These are phyloP conservation scores for Betula pendula DNA, from an alignment of 306 rosid species.

Conservation along the genomic window DNA sequence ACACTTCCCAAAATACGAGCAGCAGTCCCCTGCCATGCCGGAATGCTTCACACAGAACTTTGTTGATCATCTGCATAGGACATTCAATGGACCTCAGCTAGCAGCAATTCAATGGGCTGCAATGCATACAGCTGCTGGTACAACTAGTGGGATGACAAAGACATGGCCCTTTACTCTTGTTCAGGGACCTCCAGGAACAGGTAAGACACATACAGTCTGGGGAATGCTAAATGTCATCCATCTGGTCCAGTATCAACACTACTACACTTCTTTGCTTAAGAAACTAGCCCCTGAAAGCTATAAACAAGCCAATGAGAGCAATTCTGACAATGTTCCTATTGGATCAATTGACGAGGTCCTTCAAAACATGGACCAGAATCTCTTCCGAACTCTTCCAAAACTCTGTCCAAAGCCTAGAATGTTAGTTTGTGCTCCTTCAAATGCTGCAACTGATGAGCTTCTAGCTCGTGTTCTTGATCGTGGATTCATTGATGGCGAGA, in stretches of 20 bases:
- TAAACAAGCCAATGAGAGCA: constrained; percentile 83
- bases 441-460: constrained; percentile 99
- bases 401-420: constrained; percentile 97
- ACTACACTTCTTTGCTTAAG: constrained; percentile 93
- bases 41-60: constrained; percentile 93
- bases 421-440: constrained; percentile 98
- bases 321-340: constrained; percentile 55
- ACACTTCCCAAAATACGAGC: constrained; percentile 95
- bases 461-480: constrained; percentile 97
- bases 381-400: constrained; percentile 88
- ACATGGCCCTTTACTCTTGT: constrained; percentile 99
- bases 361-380: constrained; percentile 96
- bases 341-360: constrained; percentile 99
- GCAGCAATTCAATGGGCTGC: constrained; percentile 99
- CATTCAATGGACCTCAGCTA: constrained; percentile 93
- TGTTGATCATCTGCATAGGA: constrained; percentile 76
- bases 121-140: constrained; percentile 97
- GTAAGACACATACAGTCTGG: constrained; percentile 99
- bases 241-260: constrained; percentile 97
- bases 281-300: constrained; percentile 98
- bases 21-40: constrained; percentile 91
- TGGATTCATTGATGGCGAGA: constrained; percentile 98
- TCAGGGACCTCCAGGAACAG: constrained; percentile 99
- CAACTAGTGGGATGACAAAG: constrained; percentile 73
- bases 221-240: constrained; percentile 99